phyloP scores from a whole-genome alignment of 2,329 filamentous ascomycete genomes.

The Sporothrix pallida region DNA sequence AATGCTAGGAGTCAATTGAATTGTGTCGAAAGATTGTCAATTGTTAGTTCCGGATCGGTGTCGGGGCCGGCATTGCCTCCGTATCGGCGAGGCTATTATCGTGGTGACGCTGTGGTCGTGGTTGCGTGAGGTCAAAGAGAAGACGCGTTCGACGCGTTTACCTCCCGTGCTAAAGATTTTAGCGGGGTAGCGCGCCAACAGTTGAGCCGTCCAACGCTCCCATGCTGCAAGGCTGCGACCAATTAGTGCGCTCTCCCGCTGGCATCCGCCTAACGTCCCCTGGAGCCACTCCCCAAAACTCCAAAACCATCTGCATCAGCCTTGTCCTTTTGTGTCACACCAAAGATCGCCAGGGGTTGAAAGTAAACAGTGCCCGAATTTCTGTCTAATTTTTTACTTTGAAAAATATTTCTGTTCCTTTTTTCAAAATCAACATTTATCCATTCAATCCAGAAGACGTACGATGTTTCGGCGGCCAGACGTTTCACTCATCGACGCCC shows the following conservation, averaged over 20 bases:
- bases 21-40: not conserved
- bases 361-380: not conserved
- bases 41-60: not conserved
- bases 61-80: not conserved
- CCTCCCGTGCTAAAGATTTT: slow-evolving; percentile 17
- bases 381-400: not conserved
- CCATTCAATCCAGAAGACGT: not conserved
- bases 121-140: not conserved
- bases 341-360: not conserved
- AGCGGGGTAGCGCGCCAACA: not conserved
- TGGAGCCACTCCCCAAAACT: not conserved
- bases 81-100: slow-evolving; percentile 13
- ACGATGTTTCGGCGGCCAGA: not conserved
- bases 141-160: slow-evolving; percentile 9
- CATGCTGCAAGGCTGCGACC: slow-evolving; percentile 1
- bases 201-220: not conserved
- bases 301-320: not conserved
- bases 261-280: not conserved
- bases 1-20: not conserved
- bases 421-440: not conserved
- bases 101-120: slow-evolving; percentile 12
- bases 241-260: not conserved
- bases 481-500: not conserved
- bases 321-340: slow-evolving; percentile 10
- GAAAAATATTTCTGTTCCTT: not conserved